phyloP scores from a whole-genome alignment of 345 rosid species.

The Eucalyptus polybractea region DNA sequence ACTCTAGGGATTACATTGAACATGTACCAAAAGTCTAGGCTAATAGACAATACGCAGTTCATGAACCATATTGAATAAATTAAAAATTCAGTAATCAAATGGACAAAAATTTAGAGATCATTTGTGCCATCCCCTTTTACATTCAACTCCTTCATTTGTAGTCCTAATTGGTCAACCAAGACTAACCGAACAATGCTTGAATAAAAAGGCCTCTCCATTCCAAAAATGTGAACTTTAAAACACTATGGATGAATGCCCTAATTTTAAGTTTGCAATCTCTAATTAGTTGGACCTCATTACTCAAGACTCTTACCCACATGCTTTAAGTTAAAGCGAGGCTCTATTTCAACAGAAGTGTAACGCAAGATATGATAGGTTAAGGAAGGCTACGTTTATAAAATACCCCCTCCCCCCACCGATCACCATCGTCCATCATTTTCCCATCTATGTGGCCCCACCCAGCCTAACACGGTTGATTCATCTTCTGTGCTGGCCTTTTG shows the following conservation, averaged over 20 bases:
- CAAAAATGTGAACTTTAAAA: neutral
- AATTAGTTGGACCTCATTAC: conserved; percentile 4
- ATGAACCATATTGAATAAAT: rapidly evolving
- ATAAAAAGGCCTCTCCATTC: neutral
- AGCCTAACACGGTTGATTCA: neutral
- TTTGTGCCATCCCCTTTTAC: too few species aligned
- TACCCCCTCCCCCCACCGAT: neutral
- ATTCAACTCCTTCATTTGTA: too few species aligned
- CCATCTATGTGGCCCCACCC: neutral
- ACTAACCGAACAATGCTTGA: too few species aligned
- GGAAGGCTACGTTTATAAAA: neutral
- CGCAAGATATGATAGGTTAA: conserved; percentile 6
- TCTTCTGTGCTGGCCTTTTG: neutral
- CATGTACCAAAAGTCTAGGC: too few species aligned
- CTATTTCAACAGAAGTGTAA: conserved; percentile 11
- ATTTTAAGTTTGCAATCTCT: neutral
- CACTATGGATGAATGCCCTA: neutral
- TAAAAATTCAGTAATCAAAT: too few species aligned
- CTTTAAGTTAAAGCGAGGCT: conserved; percentile 29
- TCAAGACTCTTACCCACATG: neutral
- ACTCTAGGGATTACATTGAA: too few species aligned
- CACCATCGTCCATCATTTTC: neutral
- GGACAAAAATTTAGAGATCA: rapidly evolving
- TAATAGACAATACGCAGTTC: too few species aligned
- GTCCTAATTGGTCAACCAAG: too few species aligned